phyloP scores from a whole-genome alignment of 2,329 filamentous ascomycete genomes.

The Coniella lustricola region DNA sequence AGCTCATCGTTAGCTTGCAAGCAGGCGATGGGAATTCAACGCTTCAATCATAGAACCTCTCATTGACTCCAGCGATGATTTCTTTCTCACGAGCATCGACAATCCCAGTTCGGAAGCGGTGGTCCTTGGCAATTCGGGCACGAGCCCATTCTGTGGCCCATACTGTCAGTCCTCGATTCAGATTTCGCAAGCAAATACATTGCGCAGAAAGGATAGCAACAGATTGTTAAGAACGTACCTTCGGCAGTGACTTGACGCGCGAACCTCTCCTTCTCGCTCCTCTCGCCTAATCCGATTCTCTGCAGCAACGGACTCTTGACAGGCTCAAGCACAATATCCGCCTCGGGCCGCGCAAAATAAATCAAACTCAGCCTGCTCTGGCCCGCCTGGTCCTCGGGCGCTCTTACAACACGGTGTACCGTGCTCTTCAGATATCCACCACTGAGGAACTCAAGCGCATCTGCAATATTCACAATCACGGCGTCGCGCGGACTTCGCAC shows the following conservation, averaged over 20 bases:
- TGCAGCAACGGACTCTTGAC: slow-evolving; percentile 12
- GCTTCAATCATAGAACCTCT: slow-evolving; percentile 19
- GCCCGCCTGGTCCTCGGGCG: slow-evolving; percentile 22
- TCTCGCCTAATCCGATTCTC: slow-evolving; percentile 15
- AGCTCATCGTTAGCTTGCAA: too few species aligned
- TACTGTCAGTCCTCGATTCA: background rate
- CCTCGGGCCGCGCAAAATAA: slow-evolving; percentile 23
- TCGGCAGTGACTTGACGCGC: slow-evolving; percentile 21
- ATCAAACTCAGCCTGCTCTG: slow-evolving; percentile 21
- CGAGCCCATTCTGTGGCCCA: slow-evolving; percentile 21
- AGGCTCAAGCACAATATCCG: slow-evolving; percentile 19
- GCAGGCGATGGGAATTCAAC: background rate
- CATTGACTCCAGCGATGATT: slow-evolving; percentile 20
- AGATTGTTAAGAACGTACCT: slow-evolving; percentile 16
- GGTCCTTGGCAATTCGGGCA: slow-evolving; percentile 21
- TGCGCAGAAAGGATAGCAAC: too few species aligned
- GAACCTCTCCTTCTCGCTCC: slow-evolving; percentile 18
- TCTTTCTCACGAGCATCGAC: slow-evolving; percentile 20
- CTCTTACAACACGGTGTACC: slow-evolving; percentile 22
- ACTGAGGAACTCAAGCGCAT: slow-evolving; percentile 36
- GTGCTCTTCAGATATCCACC: slow-evolving; percentile 23
- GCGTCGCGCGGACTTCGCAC: slow-evolving; percentile 24
- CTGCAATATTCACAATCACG: slow-evolving; percentile 41
- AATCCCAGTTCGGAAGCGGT: slow-evolving; percentile 20
- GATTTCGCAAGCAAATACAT: too few species aligned